A percentile compares a stretch with the other conserved stretches of the same genome.
These are phyloP conservation scores for Trichophyton schoenleinii DNA, from an alignment of 2,329 filamentous ascomycete genomes.

Conservation along the genomic window DNA sequence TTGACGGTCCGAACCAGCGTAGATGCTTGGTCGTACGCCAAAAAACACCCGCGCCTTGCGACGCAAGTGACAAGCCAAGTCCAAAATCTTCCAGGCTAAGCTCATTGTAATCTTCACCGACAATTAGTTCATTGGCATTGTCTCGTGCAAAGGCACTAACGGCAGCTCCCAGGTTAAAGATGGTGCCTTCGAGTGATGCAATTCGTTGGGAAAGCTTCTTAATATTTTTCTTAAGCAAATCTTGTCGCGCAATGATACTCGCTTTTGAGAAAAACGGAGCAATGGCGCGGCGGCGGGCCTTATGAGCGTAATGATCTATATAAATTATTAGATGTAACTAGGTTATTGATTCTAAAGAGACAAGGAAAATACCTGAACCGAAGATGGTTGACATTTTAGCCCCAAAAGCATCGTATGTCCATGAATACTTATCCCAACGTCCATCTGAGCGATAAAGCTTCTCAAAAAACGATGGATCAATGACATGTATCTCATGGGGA, in stretches of 20 bases:
- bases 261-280: constrained; percentile 20
- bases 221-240: neutral
- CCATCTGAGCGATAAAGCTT: neutral
- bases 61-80: neutral
- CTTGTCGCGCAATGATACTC: neutral
- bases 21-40: constrained; percentile 17
- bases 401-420: neutral
- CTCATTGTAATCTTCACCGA: constrained; percentile 12
- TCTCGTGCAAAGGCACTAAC: constrained; percentile 11
- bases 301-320: constrained; percentile 19
- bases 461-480: constrained; percentile 11
- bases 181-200: neutral
- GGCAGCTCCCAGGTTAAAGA: neutral
- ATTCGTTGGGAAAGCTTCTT: neutral
- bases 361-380: neutral
- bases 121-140: constrained; percentile 12
- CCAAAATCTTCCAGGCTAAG: constrained; percentile 15
- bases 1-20: constrained; percentile 10
- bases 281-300: constrained; percentile 20
- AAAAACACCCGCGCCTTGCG: constrained; percentile 6
- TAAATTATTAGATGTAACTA: neutral
- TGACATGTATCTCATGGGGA: constrained; percentile 16
- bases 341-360: neutral
- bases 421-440: neutral
- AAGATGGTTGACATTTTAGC: constrained; percentile 8